phyloP scores from a whole-genome alignment of 1,139 yeast species.

The Saccharomycopsis hybrid region DNA sequence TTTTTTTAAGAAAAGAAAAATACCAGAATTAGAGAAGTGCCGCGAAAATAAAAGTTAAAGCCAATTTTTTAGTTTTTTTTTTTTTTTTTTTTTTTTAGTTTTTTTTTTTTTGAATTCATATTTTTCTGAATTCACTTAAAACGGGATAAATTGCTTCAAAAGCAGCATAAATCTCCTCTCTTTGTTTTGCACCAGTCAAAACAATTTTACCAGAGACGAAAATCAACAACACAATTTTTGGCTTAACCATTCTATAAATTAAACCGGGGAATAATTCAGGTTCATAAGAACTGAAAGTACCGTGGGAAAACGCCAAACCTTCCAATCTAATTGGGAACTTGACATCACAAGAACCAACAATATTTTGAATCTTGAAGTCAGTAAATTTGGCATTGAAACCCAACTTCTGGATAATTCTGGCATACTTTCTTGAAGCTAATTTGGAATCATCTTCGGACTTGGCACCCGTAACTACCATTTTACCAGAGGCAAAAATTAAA shows the following conservation, averaged over 20 bases:
- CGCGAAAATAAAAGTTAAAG: no score
- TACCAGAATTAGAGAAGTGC: no score
- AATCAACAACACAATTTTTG: slow-evolving; percentile 90
- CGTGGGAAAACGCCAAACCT: slow-evolving; percentile 97
- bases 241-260: slow-evolving; percentile 98
- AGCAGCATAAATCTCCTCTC: slow-evolving; percentile 97
- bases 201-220: slow-evolving; percentile 98
- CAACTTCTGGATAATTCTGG: slow-evolving; percentile 94
- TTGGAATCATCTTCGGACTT: slow-evolving; percentile 97
- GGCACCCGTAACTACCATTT: slow-evolving; percentile 99
- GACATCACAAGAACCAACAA: slow-evolving; percentile 98
- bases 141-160: slow-evolving; percentile 98
- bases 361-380: slow-evolving; percentile 94
- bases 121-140: slow-evolving; percentile 91
- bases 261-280: slow-evolving; percentile 98
- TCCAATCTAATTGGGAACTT: slow-evolving; percentile 96
- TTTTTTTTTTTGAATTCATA: slow-evolving; percentile 29
- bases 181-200: slow-evolving; percentile 96
- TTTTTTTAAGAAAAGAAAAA: no score
- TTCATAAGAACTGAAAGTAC: slow-evolving; percentile 97
- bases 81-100: no score
- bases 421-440: slow-evolving; percentile 93
- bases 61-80: no score
- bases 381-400: slow-evolving; percentile 96
- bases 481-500: slow-evolving; percentile 94